phyloP scores from a whole-genome alignment of 2,329 filamentous ascomycete species.

The Sphaerulina musiva region DNA sequence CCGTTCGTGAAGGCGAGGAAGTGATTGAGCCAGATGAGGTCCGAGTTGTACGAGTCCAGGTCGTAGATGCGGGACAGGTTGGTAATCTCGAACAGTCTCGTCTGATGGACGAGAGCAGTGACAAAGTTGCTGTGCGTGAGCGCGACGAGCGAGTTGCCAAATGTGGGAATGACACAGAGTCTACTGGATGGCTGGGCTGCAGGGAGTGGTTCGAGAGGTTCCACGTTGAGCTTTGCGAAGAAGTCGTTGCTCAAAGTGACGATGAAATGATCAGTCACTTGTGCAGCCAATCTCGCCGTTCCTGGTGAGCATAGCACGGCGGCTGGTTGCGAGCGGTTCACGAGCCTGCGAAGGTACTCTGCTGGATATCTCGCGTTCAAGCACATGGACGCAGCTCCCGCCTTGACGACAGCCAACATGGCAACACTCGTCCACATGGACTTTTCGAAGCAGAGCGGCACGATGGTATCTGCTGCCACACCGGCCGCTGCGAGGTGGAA shows the following conservation, averaged over 20 bases:
- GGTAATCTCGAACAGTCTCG: slow-evolving; percentile 1
- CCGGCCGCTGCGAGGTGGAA: slow-evolving; percentile 5
- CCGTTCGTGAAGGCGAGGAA: slow-evolving; percentile 17
- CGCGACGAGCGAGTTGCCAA: slow-evolving; percentile 38
- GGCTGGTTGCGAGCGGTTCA: slow-evolving; percentile 7
- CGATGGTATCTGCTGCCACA: not conserved
- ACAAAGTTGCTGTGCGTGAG: slow-evolving; percentile 12
- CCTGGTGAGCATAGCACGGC: slow-evolving; percentile 1
- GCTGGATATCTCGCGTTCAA: slow-evolving; percentile 26
- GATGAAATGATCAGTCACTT: not conserved
- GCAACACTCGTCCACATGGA: slow-evolving; percentile 27
- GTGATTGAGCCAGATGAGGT: slow-evolving; percentile 23
- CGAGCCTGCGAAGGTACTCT: slow-evolving; percentile 25
- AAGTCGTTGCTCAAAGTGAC: not conserved
- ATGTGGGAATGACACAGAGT: slow-evolving; percentile 1
- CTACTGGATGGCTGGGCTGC: not conserved
- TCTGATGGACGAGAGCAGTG: not conserved
- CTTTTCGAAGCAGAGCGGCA: slow-evolving; percentile 27
- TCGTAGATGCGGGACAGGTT: slow-evolving; percentile 18
- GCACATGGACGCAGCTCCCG: slow-evolving; percentile 26
- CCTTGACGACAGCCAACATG: slow-evolving; percentile 30
- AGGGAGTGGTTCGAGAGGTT: not conserved
- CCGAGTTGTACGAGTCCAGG: slow-evolving; percentile 24
- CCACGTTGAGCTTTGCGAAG: not conserved
- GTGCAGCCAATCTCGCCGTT: not conserved